Base-by-base conservation (phyloP, 768 basidiomycete species). In the Asterophora parasitica region DNA sequence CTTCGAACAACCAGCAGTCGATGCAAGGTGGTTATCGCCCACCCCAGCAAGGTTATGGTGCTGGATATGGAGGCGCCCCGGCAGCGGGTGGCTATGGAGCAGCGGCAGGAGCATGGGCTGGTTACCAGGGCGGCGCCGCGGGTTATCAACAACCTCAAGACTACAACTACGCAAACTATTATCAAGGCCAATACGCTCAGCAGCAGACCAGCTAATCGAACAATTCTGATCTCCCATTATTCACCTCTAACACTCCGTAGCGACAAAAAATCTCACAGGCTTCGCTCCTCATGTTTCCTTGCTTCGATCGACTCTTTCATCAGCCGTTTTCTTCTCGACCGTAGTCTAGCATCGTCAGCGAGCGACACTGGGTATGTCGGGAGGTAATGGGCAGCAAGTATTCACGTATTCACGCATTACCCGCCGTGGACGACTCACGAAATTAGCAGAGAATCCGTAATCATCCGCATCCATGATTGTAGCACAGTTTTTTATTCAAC, bases 151-250 rank as follows among this genome's bases (percentile, higher is more conserved):
- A 74, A 60, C 64, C 76, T 55, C 82, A 84, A 70, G 89, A 89
- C 64, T 89, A 90, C 63, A 87, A 81, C 64, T 92, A 92, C 53
- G 85, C 88, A 36, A 78, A 88, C 52, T 92, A 92, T 65, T 92
- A 92, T 67, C 88, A 91, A 72, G 81, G 79, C 65, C 88, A 90
- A 76, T 91, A 90, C 61, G 75, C 83, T 54, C 88, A 89, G 65
- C 83, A 86, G 68, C 82, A 82, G 67, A 63, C 76, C 64, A 74
- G 58, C 59, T 63, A 60, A 62, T 64, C 54, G 45, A 53, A 53
- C 51, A 48, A 49, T 56, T 61, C 55, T 56, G 56, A 61, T 63
- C 58, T 60, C 46, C 46, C 44, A 45, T 47, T 60, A 58, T 64
- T 65, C 65, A 59, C 63, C 62, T 59, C 71, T 73, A 67, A 74